Evolutionary conservation across 148 eudicot species (phyloP).

Genomic region (Dysphania ambrosioides): DNA sequence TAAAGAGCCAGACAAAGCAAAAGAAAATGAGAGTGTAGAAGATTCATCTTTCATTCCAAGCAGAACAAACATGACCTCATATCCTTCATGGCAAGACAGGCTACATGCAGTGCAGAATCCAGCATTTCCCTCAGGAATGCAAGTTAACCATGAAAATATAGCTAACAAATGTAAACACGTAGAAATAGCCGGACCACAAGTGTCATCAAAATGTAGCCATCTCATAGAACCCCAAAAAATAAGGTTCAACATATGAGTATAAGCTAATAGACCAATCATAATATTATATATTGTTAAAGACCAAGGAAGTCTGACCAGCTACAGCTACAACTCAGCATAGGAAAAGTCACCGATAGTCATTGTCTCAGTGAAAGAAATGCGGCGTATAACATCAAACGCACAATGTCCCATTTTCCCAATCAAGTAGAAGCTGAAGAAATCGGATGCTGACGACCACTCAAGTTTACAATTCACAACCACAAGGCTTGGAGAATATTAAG

Average conservation of each 20-base stretch:
- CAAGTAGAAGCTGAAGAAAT: background rate
- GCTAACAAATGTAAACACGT: conserved; percentile 32
- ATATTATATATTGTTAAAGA: background rate
- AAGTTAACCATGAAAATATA: conserved; percentile 93
- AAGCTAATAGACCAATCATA: background rate
- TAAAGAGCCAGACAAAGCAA: background rate
- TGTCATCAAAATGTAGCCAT: background rate
- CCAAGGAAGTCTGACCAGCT: too few relatives aligned
- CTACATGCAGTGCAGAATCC: conserved; percentile 94
- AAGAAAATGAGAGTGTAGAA: background rate
- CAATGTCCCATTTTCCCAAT: too few relatives aligned
- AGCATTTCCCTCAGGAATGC: conserved; percentile 97
- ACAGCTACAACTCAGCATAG: too few relatives aligned
- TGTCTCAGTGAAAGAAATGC: too few relatives aligned
- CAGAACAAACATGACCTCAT: conserved; percentile 59
- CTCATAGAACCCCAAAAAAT: background rate
- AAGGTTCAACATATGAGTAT: background rate
- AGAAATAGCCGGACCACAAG: background rate
- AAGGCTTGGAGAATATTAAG: background rate
- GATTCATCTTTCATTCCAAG: background rate
- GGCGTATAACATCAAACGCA: background rate
- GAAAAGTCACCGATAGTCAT: too few relatives aligned
- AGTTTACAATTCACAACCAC: too few relatives aligned
- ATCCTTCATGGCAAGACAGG: conserved; percentile 92
- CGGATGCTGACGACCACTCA: background rate